Conservation (phyloP, 192 early-diverging fungal genomes). For the Coemansia sp. region DNA sequence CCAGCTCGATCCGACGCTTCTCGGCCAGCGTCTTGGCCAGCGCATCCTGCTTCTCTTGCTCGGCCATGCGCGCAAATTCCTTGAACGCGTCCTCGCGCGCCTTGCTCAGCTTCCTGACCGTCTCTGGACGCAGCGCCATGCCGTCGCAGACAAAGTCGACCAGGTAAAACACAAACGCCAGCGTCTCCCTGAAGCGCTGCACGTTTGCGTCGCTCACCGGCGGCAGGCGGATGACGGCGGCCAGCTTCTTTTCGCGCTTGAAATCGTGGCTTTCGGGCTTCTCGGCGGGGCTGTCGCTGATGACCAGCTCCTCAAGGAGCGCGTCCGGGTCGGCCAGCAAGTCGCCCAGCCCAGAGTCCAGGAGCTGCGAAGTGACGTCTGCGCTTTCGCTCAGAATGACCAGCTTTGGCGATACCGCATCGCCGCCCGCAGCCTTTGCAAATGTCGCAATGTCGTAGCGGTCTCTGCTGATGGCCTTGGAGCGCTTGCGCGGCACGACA, state of each 20-base stretch:
- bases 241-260: conserved; percentile 54
- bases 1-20: conserved; percentile 64
- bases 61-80: conserved; percentile 59
- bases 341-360: conserved; percentile 55
- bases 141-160: conserved; percentile 41
- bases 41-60: conserved; percentile 68
- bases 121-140: conserved; percentile 41
- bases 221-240: conserved; percentile 41
- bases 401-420: conserved; percentile 38
- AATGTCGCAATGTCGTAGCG: conserved; percentile 64
- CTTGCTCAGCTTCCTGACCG: conserved; percentile 59
- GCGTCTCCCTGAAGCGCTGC: conserved; percentile 17
- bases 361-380: conserved; percentile 55
- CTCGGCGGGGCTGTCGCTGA: conserved; percentile 59
- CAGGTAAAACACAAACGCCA: conserved; percentile 52
- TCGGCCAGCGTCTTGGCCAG: conserved; percentile 64
- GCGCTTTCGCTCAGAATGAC: conserved; percentile 57
- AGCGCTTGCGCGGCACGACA: conserved; percentile 56
- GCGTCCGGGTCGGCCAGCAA: conserved; percentile 31
- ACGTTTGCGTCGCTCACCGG: conserved; percentile 17
- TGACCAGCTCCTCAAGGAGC: conserved; percentile 58
- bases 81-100: conserved; percentile 63
- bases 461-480: conserved; percentile 56
- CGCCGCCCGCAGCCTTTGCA: conserved; percentile 19
- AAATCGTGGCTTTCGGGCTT: conserved; percentile 58